Evolutionary conservation across 495 filamentous ascomycete species (phyloP).

Genomic region (Lasiosphaeris hirsuta): DNA sequence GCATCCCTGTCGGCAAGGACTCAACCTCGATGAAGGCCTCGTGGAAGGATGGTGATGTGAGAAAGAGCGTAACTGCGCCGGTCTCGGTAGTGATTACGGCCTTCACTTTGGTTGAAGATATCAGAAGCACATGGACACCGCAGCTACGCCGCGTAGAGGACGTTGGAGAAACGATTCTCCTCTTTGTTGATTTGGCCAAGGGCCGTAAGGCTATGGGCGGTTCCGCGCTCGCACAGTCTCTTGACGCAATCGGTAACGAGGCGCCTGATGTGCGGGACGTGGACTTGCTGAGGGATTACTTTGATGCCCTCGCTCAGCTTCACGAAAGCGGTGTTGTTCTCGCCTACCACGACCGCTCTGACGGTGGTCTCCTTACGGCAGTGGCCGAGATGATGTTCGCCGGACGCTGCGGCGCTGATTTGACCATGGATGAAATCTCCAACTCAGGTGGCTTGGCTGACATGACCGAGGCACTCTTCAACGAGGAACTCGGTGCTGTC

Average conservation of each 20-base stretch:
- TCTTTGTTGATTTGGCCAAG: constrained; percentile 85
- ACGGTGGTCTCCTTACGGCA: constrained; percentile 90
- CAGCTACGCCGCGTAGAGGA: constrained; percentile 78
- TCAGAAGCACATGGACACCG: constrained; percentile 88
- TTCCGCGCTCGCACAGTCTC: constrained; percentile 88
- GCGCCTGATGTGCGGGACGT: constrained; percentile 81
- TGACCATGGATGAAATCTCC: constrained; percentile 74
- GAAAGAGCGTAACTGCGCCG: constrained; percentile 87
- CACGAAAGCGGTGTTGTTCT: constrained; percentile 86
- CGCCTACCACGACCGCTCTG: constrained; percentile 92
- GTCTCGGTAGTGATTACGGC: constrained; percentile 87
- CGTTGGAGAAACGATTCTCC: constrained; percentile 81
- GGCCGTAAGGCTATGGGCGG: constrained; percentile 80
- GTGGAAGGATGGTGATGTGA: constrained; percentile 74
- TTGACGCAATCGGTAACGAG: constrained; percentile 79
- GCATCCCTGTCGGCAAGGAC: constrained; percentile 95
- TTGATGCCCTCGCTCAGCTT: constrained; percentile 80
- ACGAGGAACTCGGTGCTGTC: constrained; percentile 94
- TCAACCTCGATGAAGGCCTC: constrained; percentile 98
- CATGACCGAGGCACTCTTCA: constrained; percentile 79
- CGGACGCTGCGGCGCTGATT: constrained; percentile 81
- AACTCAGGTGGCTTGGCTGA: constrained; percentile 54
- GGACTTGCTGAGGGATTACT: constrained; percentile 83
- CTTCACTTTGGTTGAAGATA: constrained; percentile 76
- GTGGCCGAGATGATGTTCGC: constrained; percentile 98